Conservation (phyloP, 805 yeast species). For the Helenozyma baotianmanensis region DNA sequence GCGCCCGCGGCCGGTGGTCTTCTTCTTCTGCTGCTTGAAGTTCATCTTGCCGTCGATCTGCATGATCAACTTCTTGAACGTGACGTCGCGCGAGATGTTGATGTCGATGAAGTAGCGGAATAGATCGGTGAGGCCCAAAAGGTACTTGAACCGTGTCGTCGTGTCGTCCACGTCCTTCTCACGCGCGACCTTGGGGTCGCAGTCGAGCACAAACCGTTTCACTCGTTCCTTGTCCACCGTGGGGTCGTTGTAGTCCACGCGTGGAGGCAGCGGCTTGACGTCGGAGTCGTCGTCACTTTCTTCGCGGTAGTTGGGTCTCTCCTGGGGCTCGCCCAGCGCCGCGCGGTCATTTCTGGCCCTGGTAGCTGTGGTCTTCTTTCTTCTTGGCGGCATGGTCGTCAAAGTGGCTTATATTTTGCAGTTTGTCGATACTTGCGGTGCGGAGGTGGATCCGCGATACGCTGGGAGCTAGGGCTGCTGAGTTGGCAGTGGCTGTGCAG, state of each 20-base stretch:
- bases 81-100: conserved; percentile 73
- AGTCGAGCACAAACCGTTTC: conserved; percentile 10
- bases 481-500: too few relatives aligned
- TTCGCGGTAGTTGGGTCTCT: too few relatives aligned
- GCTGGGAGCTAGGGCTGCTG: too few relatives aligned
- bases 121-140: conserved; percentile 76
- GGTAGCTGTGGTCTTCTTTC: too few relatives aligned
- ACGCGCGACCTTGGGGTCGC: conserved; percentile 56
- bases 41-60: conserved; percentile 50
- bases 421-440: too few relatives aligned
- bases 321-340: too few relatives aligned
- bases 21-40: conserved; percentile 25
- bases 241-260: background rate
- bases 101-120: conserved; percentile 85
- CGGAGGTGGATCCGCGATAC: too few relatives aligned
- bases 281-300: background rate
- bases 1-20: conserved; percentile 42
- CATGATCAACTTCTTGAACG: conserved; percentile 56
- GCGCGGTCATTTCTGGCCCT: too few relatives aligned
- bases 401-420: too few relatives aligned
- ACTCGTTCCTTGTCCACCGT: conserved; percentile 5
- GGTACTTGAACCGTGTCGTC: conserved; percentile 72
- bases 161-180: conserved; percentile 55
- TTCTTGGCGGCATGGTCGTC: too few relatives aligned
- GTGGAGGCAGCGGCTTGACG: background rate